Base-by-base conservation (phyloP, 148 eudicot genomes). In the Heliosperma pusillum region DNA sequence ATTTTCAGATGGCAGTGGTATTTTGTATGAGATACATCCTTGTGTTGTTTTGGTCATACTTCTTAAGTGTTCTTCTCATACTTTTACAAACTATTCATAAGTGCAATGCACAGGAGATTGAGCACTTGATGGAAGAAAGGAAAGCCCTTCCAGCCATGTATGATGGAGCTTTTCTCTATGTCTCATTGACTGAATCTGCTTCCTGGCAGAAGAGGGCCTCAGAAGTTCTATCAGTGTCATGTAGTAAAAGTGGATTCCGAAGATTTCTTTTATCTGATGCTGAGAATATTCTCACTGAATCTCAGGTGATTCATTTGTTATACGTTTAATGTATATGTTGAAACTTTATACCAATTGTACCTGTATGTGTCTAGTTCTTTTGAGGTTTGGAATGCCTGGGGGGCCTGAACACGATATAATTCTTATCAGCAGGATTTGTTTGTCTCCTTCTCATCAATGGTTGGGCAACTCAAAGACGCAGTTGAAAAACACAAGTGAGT, bases 401-500 rank as follows among this genome's bases (percentile, higher is more conserved):
- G 58, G 19, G 33, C 70, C 75, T 53, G 67, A 29, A 66, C 19
- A 66, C 25, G 6, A 64, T 63, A 33, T 76, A 21, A 58, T 73
- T 44, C 68, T 67, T n/a, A 15, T 66, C 67, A 66, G 77, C 97
- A 96, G 97, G 80, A 72, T 29, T 26, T 84, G 66, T 73, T 79
- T 76, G 75, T 92, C 60, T 79, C 86, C 22, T 92, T 83, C 74
- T 87, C 93, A n/a, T 27, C 72, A 63, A 78, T 87, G 72, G 77
- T 83, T 72, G 74, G 72, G 67, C 85, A 84, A 55, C 91, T 96
- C 71, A 80, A 67, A 80, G 62, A 78, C 61, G 91, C 93, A 13
- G 79, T 90, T 63, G 75, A 80, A 82, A 83, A 86, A 73, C 97
- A 96, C 82, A 85, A 78, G 99, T 92, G 85, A 89, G 97, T 83